Base-by-base conservation (phyloP, 208 protist species). In the Trypanosoma platydactyli region DNA sequence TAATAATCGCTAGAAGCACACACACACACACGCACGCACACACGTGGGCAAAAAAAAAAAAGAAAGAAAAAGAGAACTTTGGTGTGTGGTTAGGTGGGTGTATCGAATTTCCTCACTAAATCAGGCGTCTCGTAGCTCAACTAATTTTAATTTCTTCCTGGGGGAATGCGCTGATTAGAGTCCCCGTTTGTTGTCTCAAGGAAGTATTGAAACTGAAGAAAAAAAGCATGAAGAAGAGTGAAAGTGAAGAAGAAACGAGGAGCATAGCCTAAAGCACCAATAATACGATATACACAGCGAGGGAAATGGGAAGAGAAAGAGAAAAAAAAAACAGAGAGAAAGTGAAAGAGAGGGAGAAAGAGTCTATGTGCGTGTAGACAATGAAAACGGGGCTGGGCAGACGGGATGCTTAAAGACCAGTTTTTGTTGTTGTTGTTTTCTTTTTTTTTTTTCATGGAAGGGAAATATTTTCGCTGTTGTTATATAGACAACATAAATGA, bases 41-140 rank as follows among this genome's bases (percentile, higher is more conserved):
- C n/a, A n/a, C n/a, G n/a, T n/a, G n/a, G n/a, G n/a, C 58, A 25
- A 65, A 63, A 62, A 48, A 59, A 64, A 61, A 25, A 56, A 27
- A 59, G 1, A 60, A 27, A 57, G 13, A 55, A 49, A 41, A 27
- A 16, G 44, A 22, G 25, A 45, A 54, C n/a, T n/a, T n/a, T n/a
- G n/a, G n/a, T n/a, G n/a, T n/a, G n/a, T n/a, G n/a, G n/a, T n/a
- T n/a, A n/a, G n/a, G n/a, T n/a, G n/a, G n/a, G n/a, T n/a, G n/a
- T n/a, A n/a, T n/a, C n/a, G n/a, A n/a, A n/a, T n/a, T n/a, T n/a
- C n/a, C n/a, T n/a, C n/a, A n/a, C n/a, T n/a, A n/a, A n/a, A n/a
- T n/a, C n/a, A n/a, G n/a, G n/a, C n/a, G n/a, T n/a, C n/a, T n/a
- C n/a, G n/a, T n/a, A n/a, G n/a, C n/a, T n/a, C n/a, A n/a, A n/a